These are phyloP conservation scores for Fusarium veterinarium DNA, from an alignment of 2,329 filamentous ascomycete genomes.

Conservation along the genomic window DNA sequence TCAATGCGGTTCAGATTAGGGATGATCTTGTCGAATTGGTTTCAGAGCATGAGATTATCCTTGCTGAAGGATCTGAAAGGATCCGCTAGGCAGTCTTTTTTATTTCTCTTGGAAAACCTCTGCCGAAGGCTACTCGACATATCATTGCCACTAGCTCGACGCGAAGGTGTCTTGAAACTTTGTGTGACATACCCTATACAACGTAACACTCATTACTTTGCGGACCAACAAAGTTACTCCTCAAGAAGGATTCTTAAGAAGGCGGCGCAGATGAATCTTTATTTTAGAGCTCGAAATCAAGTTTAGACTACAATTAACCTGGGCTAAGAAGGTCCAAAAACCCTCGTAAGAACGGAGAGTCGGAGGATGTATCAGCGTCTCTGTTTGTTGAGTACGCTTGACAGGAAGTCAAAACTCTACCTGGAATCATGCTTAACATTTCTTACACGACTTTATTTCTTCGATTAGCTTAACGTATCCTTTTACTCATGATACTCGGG, in stretches of 20 bases:
- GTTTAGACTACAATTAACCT: accelerated
- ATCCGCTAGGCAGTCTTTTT: background rate
- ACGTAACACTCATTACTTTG: background rate
- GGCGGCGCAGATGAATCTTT: accelerated
- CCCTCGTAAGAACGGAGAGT: accelerated
- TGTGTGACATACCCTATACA: background rate
- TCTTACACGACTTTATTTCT: accelerated
- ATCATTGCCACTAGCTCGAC: background rate
- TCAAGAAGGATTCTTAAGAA: no score
- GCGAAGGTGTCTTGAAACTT: background rate
- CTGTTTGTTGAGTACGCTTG: accelerated
- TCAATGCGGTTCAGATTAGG: background rate
- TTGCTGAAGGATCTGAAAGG: background rate
- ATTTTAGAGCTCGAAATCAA: background rate
- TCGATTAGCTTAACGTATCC: accelerated
- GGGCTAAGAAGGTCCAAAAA: accelerated
- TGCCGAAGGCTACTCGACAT: background rate
- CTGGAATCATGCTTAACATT: accelerated
- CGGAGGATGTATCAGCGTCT: accelerated
- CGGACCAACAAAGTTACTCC: background rate
- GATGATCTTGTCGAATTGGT: background rate
- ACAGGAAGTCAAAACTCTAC: accelerated
- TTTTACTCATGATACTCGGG: accelerated
- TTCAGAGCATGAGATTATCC: background rate
- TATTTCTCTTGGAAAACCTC: background rate